Percentiles rank a stretch among this genome's conserved stretches.
Evolutionary conservation across 768 basidiomycete species (phyloP).

Genomic region (Boletus vinaceobasis): DNA sequence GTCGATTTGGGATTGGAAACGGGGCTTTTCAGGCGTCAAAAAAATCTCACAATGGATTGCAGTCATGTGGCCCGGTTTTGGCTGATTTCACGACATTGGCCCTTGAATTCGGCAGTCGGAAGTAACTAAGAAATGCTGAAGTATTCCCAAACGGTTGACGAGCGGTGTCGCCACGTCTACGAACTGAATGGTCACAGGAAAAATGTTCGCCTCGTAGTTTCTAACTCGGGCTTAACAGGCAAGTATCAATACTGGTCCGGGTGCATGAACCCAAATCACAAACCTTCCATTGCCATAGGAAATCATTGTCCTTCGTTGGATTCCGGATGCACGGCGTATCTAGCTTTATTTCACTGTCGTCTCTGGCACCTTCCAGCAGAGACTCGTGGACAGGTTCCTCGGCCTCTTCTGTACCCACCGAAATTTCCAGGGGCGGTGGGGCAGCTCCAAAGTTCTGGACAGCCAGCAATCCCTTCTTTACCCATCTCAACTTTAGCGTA

Average conservation of each 20-base stretch:
- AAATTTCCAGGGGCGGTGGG: slow-evolving; percentile 54
- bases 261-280: slow-evolving; percentile 20
- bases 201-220: slow-evolving; percentile 86
- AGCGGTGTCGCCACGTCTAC: not conserved
- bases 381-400: slow-evolving; percentile 15
- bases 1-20: no score
- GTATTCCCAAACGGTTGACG: not conserved
- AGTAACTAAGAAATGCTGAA: not conserved
- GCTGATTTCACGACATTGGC: not conserved
- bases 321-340: slow-evolving; percentile 20
- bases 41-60: no score
- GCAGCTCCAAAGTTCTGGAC: slow-evolving; percentile 67
- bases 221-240: slow-evolving; percentile 77
- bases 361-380: slow-evolving; percentile 11
- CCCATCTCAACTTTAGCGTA: slow-evolving; percentile 87
- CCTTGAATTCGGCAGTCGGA: not conserved
- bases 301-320: slow-evolving; percentile 72
- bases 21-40: no score
- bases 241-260: not conserved
- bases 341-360: slow-evolving; percentile 16
- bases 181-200: slow-evolving; percentile 55
- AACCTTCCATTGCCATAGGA: slow-evolving; percentile 91
- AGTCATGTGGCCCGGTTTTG: no score
- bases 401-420: slow-evolving; percentile 38
- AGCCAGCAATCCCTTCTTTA: slow-evolving; percentile 85